Evolutionary conservation across 306 rosid genomes (phyloP).

Genomic region (Cucumis hystrix): DNA sequence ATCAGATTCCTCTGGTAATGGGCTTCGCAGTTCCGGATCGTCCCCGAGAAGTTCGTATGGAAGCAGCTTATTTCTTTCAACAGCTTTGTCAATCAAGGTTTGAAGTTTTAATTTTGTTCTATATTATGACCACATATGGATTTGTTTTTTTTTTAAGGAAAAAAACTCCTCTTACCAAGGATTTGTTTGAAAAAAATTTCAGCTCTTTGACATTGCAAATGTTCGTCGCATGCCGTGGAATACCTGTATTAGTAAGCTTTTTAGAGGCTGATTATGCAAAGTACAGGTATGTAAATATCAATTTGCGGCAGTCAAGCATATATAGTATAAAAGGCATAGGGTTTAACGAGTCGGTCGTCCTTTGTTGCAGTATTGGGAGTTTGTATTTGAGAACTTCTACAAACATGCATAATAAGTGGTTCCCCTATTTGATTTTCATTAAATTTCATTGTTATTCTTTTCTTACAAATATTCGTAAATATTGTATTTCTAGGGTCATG

Average conservation of each 20-base stretch:
- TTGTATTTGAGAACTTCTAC: not conserved
- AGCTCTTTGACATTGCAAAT: slow-evolving; percentile 96
- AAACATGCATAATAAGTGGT: not conserved
- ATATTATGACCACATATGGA: not conserved
- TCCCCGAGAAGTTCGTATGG: slow-evolving; percentile 96
- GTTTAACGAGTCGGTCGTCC: not conserved
- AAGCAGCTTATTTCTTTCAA: slow-evolving; percentile 86
- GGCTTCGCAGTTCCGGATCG: slow-evolving; percentile 86
- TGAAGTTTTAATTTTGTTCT: slow-evolving; percentile 11
- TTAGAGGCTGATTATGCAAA: slow-evolving; percentile 96
- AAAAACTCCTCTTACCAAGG: not conserved
- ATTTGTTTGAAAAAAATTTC: slow-evolving; percentile 13
- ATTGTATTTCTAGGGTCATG: slow-evolving; percentile 71
- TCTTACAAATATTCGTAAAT: slow-evolving; percentile 8
- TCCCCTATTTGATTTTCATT: not conserved
- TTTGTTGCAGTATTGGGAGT: not conserved
- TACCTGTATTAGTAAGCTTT: slow-evolving; percentile 95
- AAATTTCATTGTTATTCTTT: not conserved
- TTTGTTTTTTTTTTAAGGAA: not conserved
- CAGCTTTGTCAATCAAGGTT: slow-evolving; percentile 99
- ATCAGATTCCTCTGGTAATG: slow-evolving; percentile 84
- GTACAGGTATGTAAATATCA: slow-evolving; percentile 58
- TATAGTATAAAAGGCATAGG: not conserved
- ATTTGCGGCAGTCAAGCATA: not conserved
- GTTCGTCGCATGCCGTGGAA: slow-evolving; percentile 97